These are phyloP conservation scores for Aspergillus puulaauensis DNA, from an alignment of 2,329 filamentous ascomycete species.

Conservation along the genomic window DNA sequence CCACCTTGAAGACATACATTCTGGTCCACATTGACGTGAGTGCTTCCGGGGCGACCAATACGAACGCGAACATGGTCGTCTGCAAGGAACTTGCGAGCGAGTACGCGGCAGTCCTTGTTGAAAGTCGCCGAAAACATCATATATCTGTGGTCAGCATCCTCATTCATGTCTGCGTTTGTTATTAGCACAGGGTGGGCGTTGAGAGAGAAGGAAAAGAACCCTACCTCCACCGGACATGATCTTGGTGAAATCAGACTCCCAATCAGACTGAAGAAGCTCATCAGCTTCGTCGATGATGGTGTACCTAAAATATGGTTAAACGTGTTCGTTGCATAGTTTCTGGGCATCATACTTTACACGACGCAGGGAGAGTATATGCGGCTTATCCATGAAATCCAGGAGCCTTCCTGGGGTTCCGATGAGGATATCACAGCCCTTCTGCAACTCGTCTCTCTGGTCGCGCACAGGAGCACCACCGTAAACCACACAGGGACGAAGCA, in stretches of 20 bases:
- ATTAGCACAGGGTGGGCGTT: constrained; percentile 7
- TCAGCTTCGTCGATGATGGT: constrained; percentile 92
- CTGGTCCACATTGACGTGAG: constrained; percentile 81
- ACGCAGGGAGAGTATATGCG: constrained; percentile 66
- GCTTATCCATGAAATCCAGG: constrained; percentile 75
- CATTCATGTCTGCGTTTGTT: constrained; percentile 62
- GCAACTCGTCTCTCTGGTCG: constrained; percentile 70
- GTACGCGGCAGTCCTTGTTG: constrained; percentile 71
- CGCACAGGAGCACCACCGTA: constrained; percentile 79
- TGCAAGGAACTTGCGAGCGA: constrained; percentile 75
- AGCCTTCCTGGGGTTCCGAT: constrained; percentile 87
- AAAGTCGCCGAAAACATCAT: constrained; percentile 96
- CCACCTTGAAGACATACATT: constrained; percentile 37
- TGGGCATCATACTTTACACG: constrained; percentile 65
- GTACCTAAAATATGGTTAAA: constrained; percentile 42
- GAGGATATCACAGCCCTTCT: constrained; percentile 83
- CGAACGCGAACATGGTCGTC: constrained; percentile 75
- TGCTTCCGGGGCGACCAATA: constrained; percentile 82
- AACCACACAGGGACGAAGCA: constrained; percentile 85
- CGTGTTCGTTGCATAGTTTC: background rate
- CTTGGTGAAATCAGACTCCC: constrained; percentile 71
- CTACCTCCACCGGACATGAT: constrained; percentile 80
- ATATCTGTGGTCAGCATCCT: constrained; percentile 66
- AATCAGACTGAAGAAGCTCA: constrained; percentile 79
- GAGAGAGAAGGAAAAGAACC: constrained; percentile 28